Conservation (phyloP, 106 monocot genomes). For the Acorus calamus region DNA sequence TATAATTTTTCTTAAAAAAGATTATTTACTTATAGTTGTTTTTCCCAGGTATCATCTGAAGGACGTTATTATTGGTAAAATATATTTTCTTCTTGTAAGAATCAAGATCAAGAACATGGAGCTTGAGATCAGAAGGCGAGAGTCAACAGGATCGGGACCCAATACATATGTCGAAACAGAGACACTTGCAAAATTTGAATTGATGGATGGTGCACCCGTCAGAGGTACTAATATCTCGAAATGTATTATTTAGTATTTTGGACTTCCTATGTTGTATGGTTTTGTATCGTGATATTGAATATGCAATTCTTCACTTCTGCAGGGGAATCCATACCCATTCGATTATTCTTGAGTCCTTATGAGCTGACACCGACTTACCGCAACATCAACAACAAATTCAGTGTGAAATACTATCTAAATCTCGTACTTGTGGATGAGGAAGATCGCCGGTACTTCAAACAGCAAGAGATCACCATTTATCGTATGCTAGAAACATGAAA, state of each 20-base stretch:
- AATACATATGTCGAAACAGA: slow-evolving; percentile 94
- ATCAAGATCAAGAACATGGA: slow-evolving; percentile 93
- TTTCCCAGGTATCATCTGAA: slow-evolving; percentile 58
- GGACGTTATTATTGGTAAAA: slow-evolving; percentile 78
- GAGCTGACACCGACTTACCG: slow-evolving; percentile 74
- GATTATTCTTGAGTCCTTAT: slow-evolving; percentile 69
- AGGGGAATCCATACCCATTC: slow-evolving; percentile 76
- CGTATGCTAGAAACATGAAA: slow-evolving; percentile 42
- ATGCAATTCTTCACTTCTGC: not conserved
- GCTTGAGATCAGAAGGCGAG: slow-evolving; percentile 71
- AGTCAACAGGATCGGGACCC: slow-evolving; percentile 76
- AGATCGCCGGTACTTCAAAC: slow-evolving; percentile 69
- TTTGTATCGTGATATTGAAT: not conserved
- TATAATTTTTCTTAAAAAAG: too few relatives aligned
- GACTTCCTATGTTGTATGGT: not conserved
- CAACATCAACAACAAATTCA: slow-evolving; percentile 81
- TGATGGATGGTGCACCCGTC: slow-evolving; percentile 94
- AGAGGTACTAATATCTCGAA: slow-evolving; percentile 40
- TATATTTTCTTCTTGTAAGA: slow-evolving; percentile 91
- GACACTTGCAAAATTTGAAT: slow-evolving; percentile 87
- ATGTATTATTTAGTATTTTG: not conserved
- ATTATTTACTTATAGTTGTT: too few relatives aligned
- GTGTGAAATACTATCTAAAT: slow-evolving; percentile 69
- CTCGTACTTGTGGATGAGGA: slow-evolving; percentile 77
- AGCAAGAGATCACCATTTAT: slow-evolving; percentile 69